Base-by-base conservation (phyloP, 495 filamentous ascomycete species). In the Rhypophila decipiens region DNA sequence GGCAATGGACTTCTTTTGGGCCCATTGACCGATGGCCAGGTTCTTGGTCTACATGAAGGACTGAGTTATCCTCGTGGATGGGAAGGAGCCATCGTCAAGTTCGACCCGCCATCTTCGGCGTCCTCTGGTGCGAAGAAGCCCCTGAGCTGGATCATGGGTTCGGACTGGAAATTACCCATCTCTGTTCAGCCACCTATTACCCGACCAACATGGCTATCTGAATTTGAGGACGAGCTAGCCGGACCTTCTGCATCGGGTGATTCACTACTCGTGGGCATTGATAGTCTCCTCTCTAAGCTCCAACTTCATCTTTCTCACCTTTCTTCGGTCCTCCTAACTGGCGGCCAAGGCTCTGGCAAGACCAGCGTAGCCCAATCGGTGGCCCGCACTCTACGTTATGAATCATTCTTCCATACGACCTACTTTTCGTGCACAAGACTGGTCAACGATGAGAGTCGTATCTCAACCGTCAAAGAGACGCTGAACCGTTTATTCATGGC, bases 261-360 rank as follows among this genome's bases (percentile, higher is more conserved):
- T 40, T 77, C 87, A 4, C 54, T 74, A n/a, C 70, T 97, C 56
- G 87, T 96, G 22, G 91, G 90, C 3, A 88, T 98, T 45, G 91
- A 96, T 54, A 66, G 71, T 2, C 67, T 94, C 0, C 80, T 91
- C 33, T 69, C 74, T 3, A 79, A 91, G 52, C 69, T 93, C 18
- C 68, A 78, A 19, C 77, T 75, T 11, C 84, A 90, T 52, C 66
- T 98, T 12, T 80, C 81, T 2, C 87, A 94, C 47, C 80, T 85
- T 46, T 95, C 90, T 0, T 96, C 94, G 0, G 85, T 96, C 5
- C 72, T 98, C 17, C 60, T 98, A 34, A 88, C 88, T 0, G 93
- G 93, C 22, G 88, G 87, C 4, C 78, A 94, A 33, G 91, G 94
- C 2, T 79, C 89, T 27, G 93, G 93, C 33, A 98, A 98, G 70